A percentile compares a stretch with the other conserved stretches of the same genome.
phyloP scores from a whole-genome alignment of 106 monocot species.

The Triglochin maritima region DNA sequence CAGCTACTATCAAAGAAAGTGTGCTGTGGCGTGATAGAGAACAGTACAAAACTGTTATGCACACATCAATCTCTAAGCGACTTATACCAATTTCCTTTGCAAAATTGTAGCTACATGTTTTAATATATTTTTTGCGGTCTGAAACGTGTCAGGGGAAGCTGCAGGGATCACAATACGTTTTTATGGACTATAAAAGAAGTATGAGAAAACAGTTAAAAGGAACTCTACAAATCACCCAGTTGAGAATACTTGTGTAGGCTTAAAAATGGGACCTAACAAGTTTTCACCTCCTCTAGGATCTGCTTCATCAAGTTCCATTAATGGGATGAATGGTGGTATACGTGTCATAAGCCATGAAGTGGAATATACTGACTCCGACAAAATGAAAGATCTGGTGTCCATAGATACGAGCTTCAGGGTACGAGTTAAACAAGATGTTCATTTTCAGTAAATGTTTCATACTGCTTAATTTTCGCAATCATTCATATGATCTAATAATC shows the following conservation, averaged over 20 bases:
- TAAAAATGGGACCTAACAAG: slow-evolving; percentile 25
- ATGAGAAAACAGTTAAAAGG: slow-evolving; percentile 20
- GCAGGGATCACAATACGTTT: slow-evolving; percentile 1
- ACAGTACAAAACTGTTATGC: too few species aligned
- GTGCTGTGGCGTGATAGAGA: too few species aligned
- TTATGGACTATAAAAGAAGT: slow-evolving; percentile 11
- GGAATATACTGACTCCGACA: slow-evolving; percentile 86
- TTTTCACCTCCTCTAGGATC: slow-evolving; percentile 9
- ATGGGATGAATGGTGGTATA: slow-evolving; percentile 21
- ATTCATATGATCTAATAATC: too few species aligned
- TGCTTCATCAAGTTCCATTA: slow-evolving; percentile 12
- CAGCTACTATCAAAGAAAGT: too few species aligned
- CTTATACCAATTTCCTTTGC: too few species aligned
- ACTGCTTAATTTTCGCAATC: too few species aligned
- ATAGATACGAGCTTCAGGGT: slow-evolving; percentile 54
- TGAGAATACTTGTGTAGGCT: slow-evolving; percentile 20
- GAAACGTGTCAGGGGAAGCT: slow-evolving; percentile 1
- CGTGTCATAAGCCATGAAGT: slow-evolving; percentile 51
- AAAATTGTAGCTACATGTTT: too few species aligned
- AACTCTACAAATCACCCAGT: slow-evolving; percentile 25
- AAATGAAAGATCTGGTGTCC: slow-evolving; percentile 52
- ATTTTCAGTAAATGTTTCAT: background rate
- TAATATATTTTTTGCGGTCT: too few species aligned
- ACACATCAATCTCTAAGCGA: too few species aligned
- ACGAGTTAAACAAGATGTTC: slow-evolving; percentile 12